These are phyloP conservation scores for Thuidium tamariscinum DNA, from an alignment of 225 moss, liverwort and hornwort genomes.

Conservation along the genomic window DNA sequence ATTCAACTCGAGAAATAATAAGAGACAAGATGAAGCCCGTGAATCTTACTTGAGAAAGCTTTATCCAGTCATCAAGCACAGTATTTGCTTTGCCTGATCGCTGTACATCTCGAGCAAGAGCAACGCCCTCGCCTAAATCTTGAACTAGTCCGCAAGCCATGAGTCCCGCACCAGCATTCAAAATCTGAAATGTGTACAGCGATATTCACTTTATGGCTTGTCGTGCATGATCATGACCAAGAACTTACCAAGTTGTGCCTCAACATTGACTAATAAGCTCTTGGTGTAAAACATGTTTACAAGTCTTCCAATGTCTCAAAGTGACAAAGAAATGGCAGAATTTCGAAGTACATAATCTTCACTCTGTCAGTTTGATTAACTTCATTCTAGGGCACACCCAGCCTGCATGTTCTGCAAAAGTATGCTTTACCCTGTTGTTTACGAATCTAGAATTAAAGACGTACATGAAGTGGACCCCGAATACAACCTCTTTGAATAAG, in stretches of 20 bases:
- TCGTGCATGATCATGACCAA: neutral
- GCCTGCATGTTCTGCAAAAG: neutral
- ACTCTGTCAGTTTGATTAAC: neutral
- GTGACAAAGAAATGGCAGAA: neutral
- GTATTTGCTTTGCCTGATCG: constrained; percentile 72
- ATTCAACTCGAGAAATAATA: neutral
- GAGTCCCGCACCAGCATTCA: constrained; percentile 95
- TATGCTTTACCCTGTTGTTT: neutral
- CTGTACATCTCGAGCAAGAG: constrained; percentile 68
- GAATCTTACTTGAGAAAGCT: constrained; percentile 63
- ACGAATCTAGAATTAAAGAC: neutral
- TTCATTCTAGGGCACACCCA: neutral
- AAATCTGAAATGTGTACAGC: constrained; percentile 32
- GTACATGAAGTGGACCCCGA: neutral
- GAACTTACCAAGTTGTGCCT: neutral
- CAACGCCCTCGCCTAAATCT: constrained; percentile 69
- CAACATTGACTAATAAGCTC: neutral
- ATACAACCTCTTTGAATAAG: neutral
- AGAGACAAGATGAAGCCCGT: neutral
- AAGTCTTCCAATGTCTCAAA: neutral
- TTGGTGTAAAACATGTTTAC: neutral
- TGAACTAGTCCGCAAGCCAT: constrained; percentile 79
- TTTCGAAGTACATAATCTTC: neutral
- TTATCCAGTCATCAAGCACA: constrained; percentile 78
- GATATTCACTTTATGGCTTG: neutral